Evolutionary conservation across 1,284 basidiomycete species (phyloP), one percentile per base, ranked within the genome.

Genomic region (Rhodotorula sp.): DNA sequence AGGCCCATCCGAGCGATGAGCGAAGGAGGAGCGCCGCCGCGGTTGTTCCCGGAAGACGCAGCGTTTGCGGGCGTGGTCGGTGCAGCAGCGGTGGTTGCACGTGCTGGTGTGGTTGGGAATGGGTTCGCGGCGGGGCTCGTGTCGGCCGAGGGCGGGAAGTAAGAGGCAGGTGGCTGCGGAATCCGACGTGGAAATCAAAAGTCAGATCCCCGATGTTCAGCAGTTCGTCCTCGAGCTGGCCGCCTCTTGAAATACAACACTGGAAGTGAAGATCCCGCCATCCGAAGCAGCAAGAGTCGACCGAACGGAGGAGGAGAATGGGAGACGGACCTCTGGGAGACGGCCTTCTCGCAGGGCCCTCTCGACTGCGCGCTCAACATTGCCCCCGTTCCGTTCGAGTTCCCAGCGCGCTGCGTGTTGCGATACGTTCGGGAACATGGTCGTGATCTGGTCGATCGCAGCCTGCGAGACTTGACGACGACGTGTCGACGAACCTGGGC

Each of bases 311-410:
- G 10, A 14, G 38, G 38, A n/a, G 3, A 15, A 8, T 34, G 19
- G 38, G 3, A 1, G 26, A 68, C 65, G 43, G 23, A 73, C 72
- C 56, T 73, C 66, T n/a, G 72, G 72, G 43, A 73, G 31, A 2
- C 64, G 64, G 1, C 72, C 72, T 19, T 70, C 68, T 10, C 66
- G 21, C 34, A 73, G 31, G 0, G 68, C 72, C n/a, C 72, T 18
- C 52, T 73, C 72, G 26, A 73, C 69, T 3, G 68, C 72, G 15
- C 68, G 26, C 26, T 73, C 68, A 43, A 73, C 72, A 52, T 64
- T 70, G n/a, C 55, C 68, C 1, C 72, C 68, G 26, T 69, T 68
- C 56, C 68, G 65, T 38, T 69, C 71, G 18, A 73, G 62, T 31
- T 69, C 71, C 65, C 65, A 73, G 15, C 71, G 18, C 3, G 66